Percentiles rank a stretch among this genome's conserved stretches.
These are phyloP conservation scores for Verticillium tricorpus DNA, from an alignment of 2,329 filamentous ascomycete species.

Conservation along the genomic window DNA sequence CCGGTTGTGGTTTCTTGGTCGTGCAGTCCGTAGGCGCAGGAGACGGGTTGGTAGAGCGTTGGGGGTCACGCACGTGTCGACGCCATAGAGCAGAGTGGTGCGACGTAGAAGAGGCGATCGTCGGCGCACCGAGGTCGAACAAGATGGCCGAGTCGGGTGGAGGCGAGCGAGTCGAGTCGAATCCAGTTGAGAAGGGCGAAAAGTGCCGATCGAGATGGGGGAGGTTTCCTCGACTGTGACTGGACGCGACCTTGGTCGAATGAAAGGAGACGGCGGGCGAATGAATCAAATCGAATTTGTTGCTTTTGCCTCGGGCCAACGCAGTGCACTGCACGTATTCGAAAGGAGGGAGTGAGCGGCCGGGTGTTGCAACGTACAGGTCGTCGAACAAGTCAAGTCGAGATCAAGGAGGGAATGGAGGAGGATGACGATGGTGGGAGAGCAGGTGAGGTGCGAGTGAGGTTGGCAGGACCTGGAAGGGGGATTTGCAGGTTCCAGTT, in stretches of 20 bases:
- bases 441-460: not conserved
- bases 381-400: not conserved
- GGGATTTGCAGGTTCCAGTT: not conserved
- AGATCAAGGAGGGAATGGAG: not conserved
- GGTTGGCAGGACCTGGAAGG: not conserved
- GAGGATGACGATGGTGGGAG: not conserved
- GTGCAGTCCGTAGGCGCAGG: slow-evolving; percentile 1
- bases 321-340: not conserved
- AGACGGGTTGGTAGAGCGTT: not conserved
- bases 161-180: not conserved
- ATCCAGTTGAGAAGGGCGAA: not conserved
- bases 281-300: not conserved
- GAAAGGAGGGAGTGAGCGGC: not conserved
- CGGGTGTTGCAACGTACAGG: not conserved
- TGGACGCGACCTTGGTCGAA: not conserved
- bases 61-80: slow-evolving; percentile 13
- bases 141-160: not conserved
- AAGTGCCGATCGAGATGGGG: not conserved
- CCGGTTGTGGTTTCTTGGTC: not conserved
- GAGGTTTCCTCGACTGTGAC: not conserved
- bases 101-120: not conserved
- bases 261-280: not conserved
- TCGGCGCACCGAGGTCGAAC: not conserved
- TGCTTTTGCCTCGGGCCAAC: not conserved
- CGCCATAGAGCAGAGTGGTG: slow-evolving; percentile 11